Conservation (phyloP, 441 rosid species). For the Melastoma candidum region DNA sequence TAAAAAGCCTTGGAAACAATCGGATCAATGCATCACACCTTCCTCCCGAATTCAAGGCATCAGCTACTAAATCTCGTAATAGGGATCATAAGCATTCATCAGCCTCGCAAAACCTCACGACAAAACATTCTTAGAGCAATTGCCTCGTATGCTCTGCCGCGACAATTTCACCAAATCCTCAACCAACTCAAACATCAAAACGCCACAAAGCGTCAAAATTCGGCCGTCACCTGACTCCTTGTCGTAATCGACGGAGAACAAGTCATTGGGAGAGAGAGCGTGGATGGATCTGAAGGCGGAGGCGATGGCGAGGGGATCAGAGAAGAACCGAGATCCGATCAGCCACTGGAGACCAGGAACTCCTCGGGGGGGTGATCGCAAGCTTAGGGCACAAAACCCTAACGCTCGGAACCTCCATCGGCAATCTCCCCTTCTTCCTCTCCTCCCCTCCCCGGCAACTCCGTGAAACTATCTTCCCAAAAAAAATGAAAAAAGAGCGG, state of each 20-base stretch:
- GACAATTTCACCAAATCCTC: neutral
- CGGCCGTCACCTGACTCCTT: constrained; percentile 60
- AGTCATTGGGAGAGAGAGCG: constrained; percentile 5
- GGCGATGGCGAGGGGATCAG: constrained; percentile 51
- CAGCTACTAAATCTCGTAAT: too few species aligned
- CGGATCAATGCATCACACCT: too few species aligned
- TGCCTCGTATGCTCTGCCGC: too few species aligned
- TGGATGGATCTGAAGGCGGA: constrained; percentile 73
- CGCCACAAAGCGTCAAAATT: neutral
- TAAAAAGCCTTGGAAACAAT: too few species aligned
- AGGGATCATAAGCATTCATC: too few species aligned
- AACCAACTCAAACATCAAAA: neutral
- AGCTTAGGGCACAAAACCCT: constrained; percentile 52
- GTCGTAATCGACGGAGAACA: constrained; percentile 39
- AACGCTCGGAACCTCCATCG: constrained; percentile 37
- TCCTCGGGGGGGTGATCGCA: constrained; percentile 22
- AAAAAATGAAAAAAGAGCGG: too few species aligned
- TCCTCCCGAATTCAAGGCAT: too few species aligned
- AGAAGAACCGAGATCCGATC: constrained; percentile 67
- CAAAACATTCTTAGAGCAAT: too few species aligned
- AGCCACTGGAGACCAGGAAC: constrained; percentile 75
- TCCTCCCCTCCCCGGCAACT: constrained; percentile 23
- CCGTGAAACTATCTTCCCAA: neutral
- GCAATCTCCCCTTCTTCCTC: neutral
- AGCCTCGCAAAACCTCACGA: too few species aligned